Conservation (phyloP, 1,284 basidiomycete genomes). For the Ganoderma leucocontextum region DNA sequence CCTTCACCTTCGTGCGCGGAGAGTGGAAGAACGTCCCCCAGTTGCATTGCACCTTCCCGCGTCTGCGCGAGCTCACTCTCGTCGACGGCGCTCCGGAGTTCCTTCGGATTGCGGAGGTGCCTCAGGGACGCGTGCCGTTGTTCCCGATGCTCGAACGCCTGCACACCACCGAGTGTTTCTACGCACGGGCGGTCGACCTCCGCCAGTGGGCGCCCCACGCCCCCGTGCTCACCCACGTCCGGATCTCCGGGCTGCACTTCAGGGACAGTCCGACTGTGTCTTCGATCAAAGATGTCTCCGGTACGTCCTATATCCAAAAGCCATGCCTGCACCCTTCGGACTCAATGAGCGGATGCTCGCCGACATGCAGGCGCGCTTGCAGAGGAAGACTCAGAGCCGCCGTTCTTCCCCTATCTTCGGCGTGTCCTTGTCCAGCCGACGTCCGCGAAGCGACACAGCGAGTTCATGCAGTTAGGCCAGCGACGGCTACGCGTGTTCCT, state of each 20-base stretch:
- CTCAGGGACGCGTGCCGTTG: not conserved
- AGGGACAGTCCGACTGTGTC: not conserved
- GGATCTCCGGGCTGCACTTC: conserved; percentile 9
- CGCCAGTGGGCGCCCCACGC: conserved; percentile 16
- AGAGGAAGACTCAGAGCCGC: not conserved
- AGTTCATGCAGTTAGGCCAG: conserved; percentile 4
- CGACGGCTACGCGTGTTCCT: not conserved
- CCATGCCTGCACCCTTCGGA: not conserved
- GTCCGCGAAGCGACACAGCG: conserved; percentile 1
- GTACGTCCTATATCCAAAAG: not conserved
- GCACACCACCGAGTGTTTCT: conserved; percentile 9
- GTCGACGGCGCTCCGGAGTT: conserved; percentile 9
- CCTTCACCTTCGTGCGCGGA: conserved; percentile 12
- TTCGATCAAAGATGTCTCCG: not conserved
- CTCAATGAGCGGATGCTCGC: not conserved
- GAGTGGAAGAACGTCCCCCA: not conserved
- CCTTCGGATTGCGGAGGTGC: not conserved
- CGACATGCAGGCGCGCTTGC: not conserved
- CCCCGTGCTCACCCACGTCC: conserved; percentile 17
- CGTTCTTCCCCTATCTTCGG: not conserved
- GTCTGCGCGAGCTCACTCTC: conserved; percentile 20
- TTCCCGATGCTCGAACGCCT: conserved; percentile 14
- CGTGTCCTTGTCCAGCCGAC: conserved; percentile 14
- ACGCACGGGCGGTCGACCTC: conserved; percentile 10
- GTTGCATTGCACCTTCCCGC: conserved; percentile 14